phyloP scores from a whole-genome alignment of 2,329 filamentous ascomycete species.

The Cordyceps farinosa region DNA sequence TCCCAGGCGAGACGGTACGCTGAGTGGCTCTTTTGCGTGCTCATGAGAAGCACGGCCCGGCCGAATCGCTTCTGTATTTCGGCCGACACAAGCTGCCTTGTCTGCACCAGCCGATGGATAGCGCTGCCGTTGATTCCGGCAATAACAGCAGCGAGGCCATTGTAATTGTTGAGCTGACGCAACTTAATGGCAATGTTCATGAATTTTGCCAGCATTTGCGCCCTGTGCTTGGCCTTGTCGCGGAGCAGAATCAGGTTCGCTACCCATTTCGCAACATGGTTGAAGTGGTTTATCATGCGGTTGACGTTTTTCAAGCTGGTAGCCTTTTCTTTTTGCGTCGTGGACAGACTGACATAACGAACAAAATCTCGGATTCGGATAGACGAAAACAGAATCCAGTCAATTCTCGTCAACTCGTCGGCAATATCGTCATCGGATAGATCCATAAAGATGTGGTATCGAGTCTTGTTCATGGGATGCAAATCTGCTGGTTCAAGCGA shows the following conservation, averaged over 20 bases:
- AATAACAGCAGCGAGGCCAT: conserved; percentile 87
- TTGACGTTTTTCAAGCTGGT: conserved; percentile 81
- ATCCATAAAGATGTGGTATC: conserved; percentile 89
- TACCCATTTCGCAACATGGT: conserved; percentile 79
- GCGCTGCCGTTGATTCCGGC: conserved; percentile 88
- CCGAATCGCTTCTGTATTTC: conserved; percentile 80
- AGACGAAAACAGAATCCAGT: conserved; percentile 97
- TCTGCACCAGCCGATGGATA: conserved; percentile 78
- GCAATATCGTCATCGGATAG: conserved; percentile 81
- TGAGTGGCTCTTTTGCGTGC: conserved; percentile 85
- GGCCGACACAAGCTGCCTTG: conserved; percentile 68
- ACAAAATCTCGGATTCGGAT: conserved; percentile 91
- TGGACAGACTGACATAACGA: conserved; percentile 77
- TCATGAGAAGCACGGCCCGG: conserved; percentile 86
- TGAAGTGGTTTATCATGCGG: conserved; percentile 91
- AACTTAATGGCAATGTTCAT: conserved; percentile 86
- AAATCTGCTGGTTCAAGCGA: conserved; percentile 66
- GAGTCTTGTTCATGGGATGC: conserved; percentile 72
- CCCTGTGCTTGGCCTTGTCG: conserved; percentile 94
- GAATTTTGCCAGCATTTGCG: conserved; percentile 88
- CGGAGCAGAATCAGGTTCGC: conserved; percentile 80
- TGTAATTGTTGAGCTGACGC: conserved; percentile 93
- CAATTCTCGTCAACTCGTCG: conserved; percentile 87
- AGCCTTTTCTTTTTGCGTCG: conserved; percentile 68
- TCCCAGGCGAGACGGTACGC: conserved; percentile 98